Percentiles rank a stretch among this genome's conserved stretches.
These are phyloP conservation scores for Begonia peltatifolia DNA, from an alignment of 306 rosid genomes.

Conservation along the genomic window DNA sequence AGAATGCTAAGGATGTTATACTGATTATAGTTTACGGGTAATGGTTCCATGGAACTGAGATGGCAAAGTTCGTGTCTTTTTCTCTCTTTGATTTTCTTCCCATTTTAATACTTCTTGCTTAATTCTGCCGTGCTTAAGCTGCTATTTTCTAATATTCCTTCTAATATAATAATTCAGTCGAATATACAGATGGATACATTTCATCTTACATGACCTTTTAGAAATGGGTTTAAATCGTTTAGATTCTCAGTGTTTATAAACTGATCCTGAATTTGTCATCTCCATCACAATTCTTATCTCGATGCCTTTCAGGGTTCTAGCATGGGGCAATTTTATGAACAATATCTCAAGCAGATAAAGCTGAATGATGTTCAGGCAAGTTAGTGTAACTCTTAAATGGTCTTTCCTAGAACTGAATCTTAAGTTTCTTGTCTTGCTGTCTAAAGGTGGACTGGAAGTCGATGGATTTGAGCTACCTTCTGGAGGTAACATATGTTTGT, in stretches of 20 bases:
- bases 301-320: conserved; percentile 71
- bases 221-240: too few relatives aligned
- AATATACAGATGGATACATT: neutral
- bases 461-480: conserved; percentile 76
- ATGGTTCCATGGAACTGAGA: too few relatives aligned
- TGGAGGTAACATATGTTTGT: conserved; percentile 43
- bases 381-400: conserved; percentile 2
- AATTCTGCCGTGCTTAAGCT: neutral
- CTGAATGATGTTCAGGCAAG: conserved; percentile 64
- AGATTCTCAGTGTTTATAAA: neutral
- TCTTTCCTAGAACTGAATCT: conserved; percentile 12
- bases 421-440: conserved; percentile 16
- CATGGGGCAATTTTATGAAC: conserved; percentile 75
- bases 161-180: neutral
- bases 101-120: too few relatives aligned
- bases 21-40: too few relatives aligned
- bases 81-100: too few relatives aligned
- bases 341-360: conserved; percentile 89
- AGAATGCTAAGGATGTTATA: too few relatives aligned
- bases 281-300: neutral
- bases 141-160: neutral
- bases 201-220: neutral
- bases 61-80: too few relatives aligned
- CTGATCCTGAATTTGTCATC: neutral
- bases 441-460: conserved; percentile 76